These are phyloP conservation scores for Galerina marginata DNA, from an alignment of 768 basidiomycete species.

Conservation along the genomic window DNA sequence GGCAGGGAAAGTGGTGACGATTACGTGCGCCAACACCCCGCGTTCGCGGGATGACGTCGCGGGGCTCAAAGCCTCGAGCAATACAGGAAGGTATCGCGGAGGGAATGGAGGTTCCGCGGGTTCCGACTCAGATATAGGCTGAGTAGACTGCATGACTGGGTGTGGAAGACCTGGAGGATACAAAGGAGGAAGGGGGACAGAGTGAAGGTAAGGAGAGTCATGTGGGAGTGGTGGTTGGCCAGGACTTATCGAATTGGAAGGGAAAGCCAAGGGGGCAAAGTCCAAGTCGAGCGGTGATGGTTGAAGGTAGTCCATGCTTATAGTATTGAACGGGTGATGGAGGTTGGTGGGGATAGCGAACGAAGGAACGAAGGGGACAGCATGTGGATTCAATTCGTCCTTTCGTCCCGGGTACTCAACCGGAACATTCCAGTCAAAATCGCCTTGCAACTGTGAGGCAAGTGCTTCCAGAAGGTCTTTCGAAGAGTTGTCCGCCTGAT, in stretches of 20 bases:
- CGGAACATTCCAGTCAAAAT: not conserved
- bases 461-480: too few species aligned
- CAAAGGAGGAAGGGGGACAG: slow-evolving; percentile 7
- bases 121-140: not conserved
- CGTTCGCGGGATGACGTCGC: slow-evolving; percentile 4
- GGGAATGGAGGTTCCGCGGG: not conserved
- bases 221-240: not conserved
- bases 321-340: not conserved
- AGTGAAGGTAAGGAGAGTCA: not conserved
- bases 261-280: not conserved
- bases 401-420: not conserved
- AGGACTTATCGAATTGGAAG: not conserved
- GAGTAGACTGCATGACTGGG: not conserved
- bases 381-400: slow-evolving; percentile 20
- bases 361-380: slow-evolving; percentile 20
- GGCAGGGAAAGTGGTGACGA: slow-evolving; percentile 7
- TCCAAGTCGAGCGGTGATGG: slow-evolving; percentile 10
- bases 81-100: slow-evolving; percentile 13
- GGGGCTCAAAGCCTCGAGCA: slow-evolving; percentile 9
- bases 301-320: not conserved
- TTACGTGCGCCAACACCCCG: slow-evolving; percentile 8
- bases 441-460: not conserved
- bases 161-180: slow-evolving; percentile 13
- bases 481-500: not conserved
- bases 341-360: not conserved